phyloP scores from a whole-genome alignment of 352 stramenopile species.

The Lagenidium sp. region DNA sequence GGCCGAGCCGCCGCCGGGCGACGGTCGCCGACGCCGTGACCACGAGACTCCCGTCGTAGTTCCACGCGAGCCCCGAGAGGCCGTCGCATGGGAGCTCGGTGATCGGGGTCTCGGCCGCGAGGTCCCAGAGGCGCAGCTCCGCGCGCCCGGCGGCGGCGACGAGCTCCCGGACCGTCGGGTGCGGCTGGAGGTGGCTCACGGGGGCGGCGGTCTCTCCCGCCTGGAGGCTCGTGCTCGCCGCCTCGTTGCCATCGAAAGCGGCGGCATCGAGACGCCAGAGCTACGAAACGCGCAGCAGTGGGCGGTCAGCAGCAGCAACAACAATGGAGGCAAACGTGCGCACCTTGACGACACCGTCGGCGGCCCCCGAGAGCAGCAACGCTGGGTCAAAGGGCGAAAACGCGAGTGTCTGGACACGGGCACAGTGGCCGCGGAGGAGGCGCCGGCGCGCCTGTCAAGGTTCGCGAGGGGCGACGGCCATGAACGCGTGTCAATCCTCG shows the following conservation, averaged over 20 bases:
- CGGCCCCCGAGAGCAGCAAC: conserved; percentile 47
- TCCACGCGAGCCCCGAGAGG: conserved; percentile 30
- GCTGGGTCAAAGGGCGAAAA: conserved; percentile 47
- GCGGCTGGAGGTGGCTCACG: conserved; percentile 29
- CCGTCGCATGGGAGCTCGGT: conserved; percentile 9
- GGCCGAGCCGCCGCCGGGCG: conserved; percentile 36
- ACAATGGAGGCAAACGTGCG: too few species aligned
- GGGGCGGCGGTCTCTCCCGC: conserved; percentile 15
- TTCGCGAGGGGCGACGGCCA: conserved; percentile 34
- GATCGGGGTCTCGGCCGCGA: conserved; percentile 17
- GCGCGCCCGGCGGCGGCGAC: conserved; percentile 32
- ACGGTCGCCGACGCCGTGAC: conserved; percentile 27
- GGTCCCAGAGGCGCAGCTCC: conserved; percentile 34
- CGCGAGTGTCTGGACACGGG: conserved; percentile 47
- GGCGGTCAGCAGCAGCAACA: too few species aligned
- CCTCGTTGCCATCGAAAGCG: too few species aligned
- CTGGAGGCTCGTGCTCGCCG: too few species aligned
- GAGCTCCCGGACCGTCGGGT: conserved; percentile 41
- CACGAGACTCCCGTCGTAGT: conserved; percentile 54
- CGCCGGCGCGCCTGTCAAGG: too few species aligned
- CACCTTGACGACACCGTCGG: conserved; percentile 41
- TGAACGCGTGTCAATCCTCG: too few species aligned
- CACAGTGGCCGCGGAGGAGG: conserved; percentile 48
- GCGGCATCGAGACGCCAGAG: too few species aligned
- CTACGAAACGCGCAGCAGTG: too few species aligned